These are phyloP conservation scores for Microcera coccophila DNA, from an alignment of 2,329 filamentous ascomycete species.

Conservation along the genomic window DNA sequence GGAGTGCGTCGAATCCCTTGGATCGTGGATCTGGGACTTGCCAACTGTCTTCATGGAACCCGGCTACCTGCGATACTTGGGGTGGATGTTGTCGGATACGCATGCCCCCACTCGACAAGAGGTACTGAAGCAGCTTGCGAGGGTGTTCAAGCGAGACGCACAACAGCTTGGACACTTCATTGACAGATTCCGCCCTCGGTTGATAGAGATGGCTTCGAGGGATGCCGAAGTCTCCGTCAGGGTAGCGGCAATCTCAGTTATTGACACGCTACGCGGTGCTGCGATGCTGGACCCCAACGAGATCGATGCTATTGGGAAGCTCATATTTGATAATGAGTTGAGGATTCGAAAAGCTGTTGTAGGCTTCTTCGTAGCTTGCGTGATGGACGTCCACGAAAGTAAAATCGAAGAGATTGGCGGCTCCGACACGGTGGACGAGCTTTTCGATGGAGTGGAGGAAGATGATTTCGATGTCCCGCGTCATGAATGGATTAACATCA, in stretches of 20 bases:
- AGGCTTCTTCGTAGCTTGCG: conserved; percentile 83
- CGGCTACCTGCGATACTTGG: conserved; percentile 84
- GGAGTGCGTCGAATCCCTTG: conserved; percentile 82
- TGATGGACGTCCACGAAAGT: conserved; percentile 74
- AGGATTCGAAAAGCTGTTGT: conserved; percentile 85
- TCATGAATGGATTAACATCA: conserved; percentile 84
- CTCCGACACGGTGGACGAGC: conserved; percentile 69
- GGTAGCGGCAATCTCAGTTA: conserved; percentile 72
- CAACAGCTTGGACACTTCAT: conserved; percentile 88
- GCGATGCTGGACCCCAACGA: conserved; percentile 88
- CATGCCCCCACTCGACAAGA: conserved; percentile 73
- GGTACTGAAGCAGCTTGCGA: conserved; percentile 76
- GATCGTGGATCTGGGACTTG: conserved; percentile 81
- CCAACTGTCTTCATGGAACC: conserved; percentile 89
- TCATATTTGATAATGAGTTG: conserved; percentile 84
- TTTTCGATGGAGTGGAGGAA: conserved; percentile 64
- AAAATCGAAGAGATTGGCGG: conserved; percentile 83
- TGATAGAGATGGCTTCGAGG: conserved; percentile 88
- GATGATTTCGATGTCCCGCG: conserved; percentile 74
- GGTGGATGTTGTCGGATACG: conserved; percentile 89
- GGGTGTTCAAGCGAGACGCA: conserved; percentile 74
- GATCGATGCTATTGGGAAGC: conserved; percentile 79
- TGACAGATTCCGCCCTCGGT: conserved; percentile 78
- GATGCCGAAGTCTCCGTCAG: conserved; percentile 81
- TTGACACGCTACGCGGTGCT: conserved; percentile 76